These are phyloP conservation scores for Carex parvula DNA, from an alignment of 176 grass and related monocot genomes.

Conservation along the genomic window DNA sequence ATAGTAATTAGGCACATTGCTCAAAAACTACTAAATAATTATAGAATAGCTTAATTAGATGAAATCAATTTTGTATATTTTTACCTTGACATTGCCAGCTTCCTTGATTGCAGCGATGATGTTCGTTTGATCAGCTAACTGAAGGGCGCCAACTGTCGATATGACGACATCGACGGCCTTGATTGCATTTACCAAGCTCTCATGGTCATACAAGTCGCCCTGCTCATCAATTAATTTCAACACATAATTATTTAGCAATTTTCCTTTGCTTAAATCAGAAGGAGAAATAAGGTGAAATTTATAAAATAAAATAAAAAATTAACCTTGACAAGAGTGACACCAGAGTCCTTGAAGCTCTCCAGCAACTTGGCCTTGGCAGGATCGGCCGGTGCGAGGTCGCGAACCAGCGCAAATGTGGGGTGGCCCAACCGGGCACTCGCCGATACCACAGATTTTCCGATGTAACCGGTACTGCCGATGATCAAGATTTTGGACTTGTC, in stretches of 20 bases:
- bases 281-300: background rate
- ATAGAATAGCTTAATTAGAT: background rate
- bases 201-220: conserved; percentile 56
- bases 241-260: background rate
- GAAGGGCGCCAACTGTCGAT: conserved; percentile 37
- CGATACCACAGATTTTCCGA: conserved; percentile 41
- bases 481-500: conserved; percentile 57
- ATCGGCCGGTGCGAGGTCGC: conserved; percentile 41
- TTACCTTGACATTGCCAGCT: conserved; percentile 42
- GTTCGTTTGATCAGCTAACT: conserved; percentile 45
- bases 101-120: conserved; percentile 62
- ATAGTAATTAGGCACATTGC: background rate
- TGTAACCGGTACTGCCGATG: conserved; percentile 46
- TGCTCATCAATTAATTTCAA: background rate
- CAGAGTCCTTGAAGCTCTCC: conserved; percentile 43
- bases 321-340: conserved; percentile 49
- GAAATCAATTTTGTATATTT: background rate
- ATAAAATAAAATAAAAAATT: background rate
- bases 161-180: conserved; percentile 50
- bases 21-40: background rate
- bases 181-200: conserved; percentile 38
- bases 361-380: conserved; percentile 55
- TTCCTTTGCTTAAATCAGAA: background rate
- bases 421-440: conserved; percentile 50
- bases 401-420: conserved; percentile 39